Conservation (phyloP, 2,329 filamentous ascomycete species). For the Pestalotiopsis sp. region DNA sequence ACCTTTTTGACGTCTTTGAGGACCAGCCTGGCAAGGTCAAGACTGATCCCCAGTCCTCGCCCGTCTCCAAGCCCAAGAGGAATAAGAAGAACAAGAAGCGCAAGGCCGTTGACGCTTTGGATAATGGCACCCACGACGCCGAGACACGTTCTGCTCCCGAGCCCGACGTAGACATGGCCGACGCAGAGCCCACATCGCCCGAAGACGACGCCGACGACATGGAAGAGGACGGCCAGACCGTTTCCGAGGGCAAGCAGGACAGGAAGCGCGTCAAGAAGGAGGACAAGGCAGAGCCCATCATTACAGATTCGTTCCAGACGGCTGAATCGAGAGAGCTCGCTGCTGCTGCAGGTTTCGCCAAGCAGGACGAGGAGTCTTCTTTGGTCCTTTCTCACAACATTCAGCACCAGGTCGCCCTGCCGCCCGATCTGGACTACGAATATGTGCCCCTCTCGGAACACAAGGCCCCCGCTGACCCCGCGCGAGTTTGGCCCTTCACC, state of each 20-base stretch:
- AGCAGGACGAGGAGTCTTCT: constrained; percentile 66
- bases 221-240: constrained; percentile 40
- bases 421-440: constrained; percentile 90
- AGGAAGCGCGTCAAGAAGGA: constrained; percentile 68
- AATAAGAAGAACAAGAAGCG: constrained; percentile 73
- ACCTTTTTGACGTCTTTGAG: constrained; percentile 83
- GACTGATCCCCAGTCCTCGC: constrained; percentile 30
- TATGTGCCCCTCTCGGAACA: constrained; percentile 95
- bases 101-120: constrained; percentile 80
- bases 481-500: constrained; percentile 83
- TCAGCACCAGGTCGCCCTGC: constrained; percentile 94
- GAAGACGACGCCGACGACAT: constrained; percentile 35
- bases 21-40: constrained; percentile 60
- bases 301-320: constrained; percentile 94
- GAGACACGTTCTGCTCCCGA: constrained; percentile 37
- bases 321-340: constrained; percentile 91
- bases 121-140: constrained; percentile 43
- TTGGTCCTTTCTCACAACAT: constrained; percentile 95
- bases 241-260: constrained; percentile 51
- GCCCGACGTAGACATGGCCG: constrained; percentile 30
- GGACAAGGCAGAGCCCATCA: constrained; percentile 73
- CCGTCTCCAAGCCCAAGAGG: constrained; percentile 37
- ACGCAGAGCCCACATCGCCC: constrained; percentile 37
- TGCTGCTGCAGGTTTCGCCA: constrained; percentile 69
- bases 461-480: constrained; percentile 85